phyloP scores from a whole-genome alignment of 257 asterid species.

The Salvia rosmarinus region DNA sequence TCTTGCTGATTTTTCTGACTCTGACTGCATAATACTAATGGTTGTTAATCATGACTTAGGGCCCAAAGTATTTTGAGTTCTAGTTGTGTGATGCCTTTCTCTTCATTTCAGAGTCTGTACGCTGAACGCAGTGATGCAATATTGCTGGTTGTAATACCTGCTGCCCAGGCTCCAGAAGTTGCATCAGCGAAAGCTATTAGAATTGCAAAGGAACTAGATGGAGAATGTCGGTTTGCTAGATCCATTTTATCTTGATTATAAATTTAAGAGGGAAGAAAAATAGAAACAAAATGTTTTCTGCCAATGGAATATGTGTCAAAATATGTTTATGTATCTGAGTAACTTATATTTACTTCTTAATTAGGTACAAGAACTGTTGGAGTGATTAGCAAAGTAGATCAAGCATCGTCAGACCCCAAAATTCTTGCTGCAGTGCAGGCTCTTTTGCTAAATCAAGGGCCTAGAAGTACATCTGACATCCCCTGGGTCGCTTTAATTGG shows the following conservation, averaged over 20 bases:
- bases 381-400: constrained; percentile 91
- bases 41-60: constrained; percentile 12
- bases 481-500: constrained; percentile 99
- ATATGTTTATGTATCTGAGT: constrained; percentile 19
- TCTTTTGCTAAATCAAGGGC: constrained; percentile 89
- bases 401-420: constrained; percentile 88
- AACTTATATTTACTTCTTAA: constrained; percentile 15
- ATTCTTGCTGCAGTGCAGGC: constrained; percentile 95
- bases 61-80: constrained; percentile 14
- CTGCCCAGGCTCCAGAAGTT: constrained; percentile 93
- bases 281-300: background rate
- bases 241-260: constrained; percentile 30
- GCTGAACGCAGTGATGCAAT: constrained; percentile 94
- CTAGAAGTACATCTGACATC: constrained; percentile 87
- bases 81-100: constrained; percentile 27
- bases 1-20: constrained; percentile 14
- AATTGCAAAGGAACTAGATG: constrained; percentile 93
- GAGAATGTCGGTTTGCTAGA: constrained; percentile 71
- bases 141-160: constrained; percentile 86
- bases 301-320: too few species aligned
- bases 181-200: constrained; percentile 90
- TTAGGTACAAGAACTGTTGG: constrained; percentile 95
- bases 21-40: background rate
- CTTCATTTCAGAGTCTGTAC: constrained; percentile 73
- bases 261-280: background rate